These are phyloP conservation scores for Pleurotus citrinopileatus DNA, from an alignment of 768 basidiomycete genomes.

Conservation along the genomic window DNA sequence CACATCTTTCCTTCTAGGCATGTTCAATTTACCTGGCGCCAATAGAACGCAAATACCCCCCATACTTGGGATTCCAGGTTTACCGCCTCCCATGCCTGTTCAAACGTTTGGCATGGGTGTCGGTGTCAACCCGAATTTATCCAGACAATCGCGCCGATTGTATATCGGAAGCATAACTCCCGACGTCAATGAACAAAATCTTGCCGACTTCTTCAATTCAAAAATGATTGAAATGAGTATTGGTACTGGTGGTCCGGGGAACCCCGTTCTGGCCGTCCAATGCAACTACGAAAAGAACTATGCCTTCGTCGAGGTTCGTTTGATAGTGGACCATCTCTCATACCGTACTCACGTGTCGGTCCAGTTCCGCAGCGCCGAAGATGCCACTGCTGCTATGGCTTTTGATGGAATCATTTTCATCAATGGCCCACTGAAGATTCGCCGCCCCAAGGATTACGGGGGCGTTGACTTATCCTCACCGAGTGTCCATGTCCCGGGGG, in stretches of 20 bases:
- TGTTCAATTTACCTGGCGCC: conserved; percentile 95
- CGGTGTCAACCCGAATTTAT: conserved; percentile 83
- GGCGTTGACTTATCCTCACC: conserved; percentile 66
- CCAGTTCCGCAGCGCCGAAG: conserved; percentile 97
- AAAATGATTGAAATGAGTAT: conserved; percentile 94
- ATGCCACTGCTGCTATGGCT: conserved; percentile 94
- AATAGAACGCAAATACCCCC: conserved; percentile 87
- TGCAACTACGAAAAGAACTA: conserved; percentile 99
- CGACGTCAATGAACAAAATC: conserved; percentile 89
- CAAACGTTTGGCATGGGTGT: conserved; percentile 86
- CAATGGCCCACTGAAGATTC: conserved; percentile 94
- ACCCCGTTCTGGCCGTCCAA: conserved; percentile 90
- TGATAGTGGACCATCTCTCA: not conserved
- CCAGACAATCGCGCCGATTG: conserved; percentile 89
- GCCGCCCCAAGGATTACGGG: conserved; percentile 95
- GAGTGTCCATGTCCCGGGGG: conserved; percentile 85
- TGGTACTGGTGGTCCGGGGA: conserved; percentile 80
- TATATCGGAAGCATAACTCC: conserved; percentile 97
- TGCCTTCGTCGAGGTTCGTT: conserved; percentile 89
- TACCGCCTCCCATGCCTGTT: conserved; percentile 81
- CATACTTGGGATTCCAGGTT: conserved; percentile 76
- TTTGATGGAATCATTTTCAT: conserved; percentile 97
- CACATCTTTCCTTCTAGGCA: conserved; percentile 44
- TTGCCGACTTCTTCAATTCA: conserved; percentile 91
- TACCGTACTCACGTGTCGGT: conserved; percentile 9